These are phyloP conservation scores for Cryptococcus sp. DNA, from an alignment of 1,284 basidiomycete genomes.

Conservation along the genomic window DNA sequence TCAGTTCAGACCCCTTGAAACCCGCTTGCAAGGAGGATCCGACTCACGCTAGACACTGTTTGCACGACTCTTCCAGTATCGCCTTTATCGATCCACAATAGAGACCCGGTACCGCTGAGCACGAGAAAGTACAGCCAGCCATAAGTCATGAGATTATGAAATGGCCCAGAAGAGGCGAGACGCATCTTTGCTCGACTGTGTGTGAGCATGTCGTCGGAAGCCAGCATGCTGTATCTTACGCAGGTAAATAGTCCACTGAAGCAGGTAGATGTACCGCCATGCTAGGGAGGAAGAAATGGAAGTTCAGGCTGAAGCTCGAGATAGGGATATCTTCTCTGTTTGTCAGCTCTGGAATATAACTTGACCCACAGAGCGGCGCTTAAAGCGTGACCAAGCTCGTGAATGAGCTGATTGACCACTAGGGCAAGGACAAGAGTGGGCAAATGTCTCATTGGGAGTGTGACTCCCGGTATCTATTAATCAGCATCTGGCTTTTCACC, in stretches of 20 bases:
- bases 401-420: conserved; percentile 39
- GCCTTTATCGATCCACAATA: conserved; percentile 30
- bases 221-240: conserved; percentile 11
- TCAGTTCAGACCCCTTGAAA: no score
- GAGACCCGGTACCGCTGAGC: conserved; percentile 13
- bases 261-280: conserved; percentile 38
- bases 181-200: conserved; percentile 31
- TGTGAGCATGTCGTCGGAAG: neutral
- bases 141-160: conserved; percentile 40
- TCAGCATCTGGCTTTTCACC: neutral
- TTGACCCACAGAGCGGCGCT: conserved; percentile 33
- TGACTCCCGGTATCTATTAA: conserved; percentile 32
- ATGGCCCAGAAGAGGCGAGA: conserved; percentile 40
- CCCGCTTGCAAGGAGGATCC: neutral
- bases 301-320: conserved; percentile 25
- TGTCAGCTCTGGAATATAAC: neutral
- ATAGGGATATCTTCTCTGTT: conserved; percentile 36
- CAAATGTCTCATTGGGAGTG: conserved; percentile 38
- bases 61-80: conserved; percentile 25
- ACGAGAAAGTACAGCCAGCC: conserved; percentile 15
- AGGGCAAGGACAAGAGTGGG: conserved; percentile 39
- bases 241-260: conserved; percentile 24
- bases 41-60: conserved; percentile 26
- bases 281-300: conserved; percentile 34
- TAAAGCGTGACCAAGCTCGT: conserved; percentile 44